Base-by-base conservation (phyloP, 2,329 filamentous ascomycete species). In the Ramularia collo-cygni region DNA sequence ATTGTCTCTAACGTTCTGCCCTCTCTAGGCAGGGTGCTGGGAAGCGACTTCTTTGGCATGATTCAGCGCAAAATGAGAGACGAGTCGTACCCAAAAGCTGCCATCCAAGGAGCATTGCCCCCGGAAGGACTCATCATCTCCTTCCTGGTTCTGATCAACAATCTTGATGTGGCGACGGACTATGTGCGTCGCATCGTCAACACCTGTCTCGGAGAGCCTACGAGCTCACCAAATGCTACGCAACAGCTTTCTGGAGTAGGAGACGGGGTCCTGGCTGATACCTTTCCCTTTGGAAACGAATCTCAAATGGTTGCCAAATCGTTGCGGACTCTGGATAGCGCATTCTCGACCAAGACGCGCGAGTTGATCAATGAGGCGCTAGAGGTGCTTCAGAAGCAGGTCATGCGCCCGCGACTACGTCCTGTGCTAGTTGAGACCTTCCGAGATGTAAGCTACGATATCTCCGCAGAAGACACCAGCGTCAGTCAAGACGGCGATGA, bases 61-160 rank as follows among this genome's bases (percentile, higher is more conserved):
- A 81, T 95, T 28, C 90, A 96, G 62, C 82, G 90, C 43, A 95
- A 94, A 65, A 96, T 98, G 92, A 80, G 88, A 31, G 88, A 96
- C 60, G 92, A 98, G 63, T 84, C 82, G 46, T 96, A 95, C 58
- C 92, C 90, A 0, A 86, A 83, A 56, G 73, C 86, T 2, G 68
- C 78, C 0, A 76, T 89, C 1, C 81, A 87, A 61, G 88, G 88
- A 28, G 83, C 80, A 1, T 74, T 89, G 31, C 90, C 90, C 1
- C 86, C 89, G 0, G 92, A 98, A 61, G 81, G 88, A 54, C 86
- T 83, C 53, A 84, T 95, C 49, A 77, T 96, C 37, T 74, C 84
- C 3, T 98, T 98, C 61, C 79, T 95, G 12, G 82, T 96, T 15
- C 75, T 95, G 33, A 87, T 95, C 64, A 98, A 98, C 72, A 95